Evolutionary conservation across 345 rosid genomes (phyloP).

Genomic region (Rhodamnia argentea): DNA sequence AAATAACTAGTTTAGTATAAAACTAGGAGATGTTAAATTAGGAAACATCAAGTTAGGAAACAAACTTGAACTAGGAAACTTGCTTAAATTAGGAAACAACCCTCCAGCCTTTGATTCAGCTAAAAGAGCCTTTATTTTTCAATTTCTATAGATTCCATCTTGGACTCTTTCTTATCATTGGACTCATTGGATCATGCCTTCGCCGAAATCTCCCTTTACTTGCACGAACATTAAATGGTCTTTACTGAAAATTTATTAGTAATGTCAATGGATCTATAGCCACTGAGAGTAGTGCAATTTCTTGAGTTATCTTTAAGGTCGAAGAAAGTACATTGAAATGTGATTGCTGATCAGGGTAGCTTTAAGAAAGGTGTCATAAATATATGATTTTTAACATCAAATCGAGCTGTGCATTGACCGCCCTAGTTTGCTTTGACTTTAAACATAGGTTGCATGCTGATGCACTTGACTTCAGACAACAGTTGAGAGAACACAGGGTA

Average conservation of each 20-base stretch:
- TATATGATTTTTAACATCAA: not conserved
- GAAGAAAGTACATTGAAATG: not conserved
- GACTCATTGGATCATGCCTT: not conserved
- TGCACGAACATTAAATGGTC: not conserved
- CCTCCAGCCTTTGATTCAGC: not conserved
- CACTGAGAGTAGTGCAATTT: not conserved
- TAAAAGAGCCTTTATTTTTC: not conserved
- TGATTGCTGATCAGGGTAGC: not conserved
- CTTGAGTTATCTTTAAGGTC: not conserved
- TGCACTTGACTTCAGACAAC: not conserved
- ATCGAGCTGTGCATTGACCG: not conserved
- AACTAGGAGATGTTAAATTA: not conserved
- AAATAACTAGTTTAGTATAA: not conserved
- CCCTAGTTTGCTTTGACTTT: not conserved
- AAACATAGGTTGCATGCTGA: not conserved
- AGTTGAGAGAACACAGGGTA: not conserved
- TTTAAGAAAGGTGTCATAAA: not conserved
- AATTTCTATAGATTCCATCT: not conserved
- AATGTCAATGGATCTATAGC: not conserved
- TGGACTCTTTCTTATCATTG: not conserved
- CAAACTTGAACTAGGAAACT: not conserved
- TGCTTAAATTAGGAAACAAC: not conserved
- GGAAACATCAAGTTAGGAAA: not conserved
- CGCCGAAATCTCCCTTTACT: not conserved
- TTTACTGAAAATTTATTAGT: not conserved